phyloP scores from a whole-genome alignment of 2,329 filamentous ascomycete species.

The Dendrostoma leiphaemia region DNA sequence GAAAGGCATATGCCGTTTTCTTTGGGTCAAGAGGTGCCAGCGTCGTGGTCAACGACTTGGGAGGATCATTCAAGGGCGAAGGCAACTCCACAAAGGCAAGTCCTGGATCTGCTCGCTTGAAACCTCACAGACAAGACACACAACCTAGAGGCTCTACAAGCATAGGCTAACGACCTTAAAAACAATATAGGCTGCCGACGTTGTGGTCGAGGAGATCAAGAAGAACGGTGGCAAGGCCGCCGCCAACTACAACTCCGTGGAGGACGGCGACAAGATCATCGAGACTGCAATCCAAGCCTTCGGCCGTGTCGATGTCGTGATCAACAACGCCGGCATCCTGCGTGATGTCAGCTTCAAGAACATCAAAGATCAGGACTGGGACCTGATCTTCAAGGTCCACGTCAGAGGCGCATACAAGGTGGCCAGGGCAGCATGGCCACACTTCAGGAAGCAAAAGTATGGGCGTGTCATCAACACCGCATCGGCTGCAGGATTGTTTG shows the following conservation, averaged over 20 bases:
- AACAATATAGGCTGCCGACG: constrained; percentile 67
- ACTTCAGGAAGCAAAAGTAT: constrained; percentile 99
- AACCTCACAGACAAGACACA: no score
- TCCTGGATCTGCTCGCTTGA: no score
- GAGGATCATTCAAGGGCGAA: constrained; percentile 90
- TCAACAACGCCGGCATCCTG: constrained; percentile 97
- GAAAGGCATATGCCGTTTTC: constrained; percentile 81
- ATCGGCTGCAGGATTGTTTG: constrained; percentile 93
- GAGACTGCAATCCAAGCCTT: constrained; percentile 78
- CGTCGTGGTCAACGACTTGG: constrained; percentile 89
- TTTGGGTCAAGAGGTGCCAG: constrained; percentile 80
- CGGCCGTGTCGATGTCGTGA: constrained; percentile 87
- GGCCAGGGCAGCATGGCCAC: constrained; percentile 88
- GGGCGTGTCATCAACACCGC: constrained; percentile 95
- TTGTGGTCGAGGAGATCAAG: constrained; percentile 80
- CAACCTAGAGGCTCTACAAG: no score
- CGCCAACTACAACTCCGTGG: constrained; percentile 95
- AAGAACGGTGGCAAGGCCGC: constrained; percentile 90
- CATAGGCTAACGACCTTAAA: no score
- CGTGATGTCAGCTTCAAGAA: constrained; percentile 98
- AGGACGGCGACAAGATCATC: constrained; percentile 92
- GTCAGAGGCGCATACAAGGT: constrained; percentile 95
- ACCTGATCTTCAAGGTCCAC: constrained; percentile 89
- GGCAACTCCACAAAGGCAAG: constrained; percentile 80
- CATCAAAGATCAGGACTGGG: constrained; percentile 96